Conservation (phyloP, 2,329 filamentous ascomycete genomes). For the Byssothecium circinans region DNA sequence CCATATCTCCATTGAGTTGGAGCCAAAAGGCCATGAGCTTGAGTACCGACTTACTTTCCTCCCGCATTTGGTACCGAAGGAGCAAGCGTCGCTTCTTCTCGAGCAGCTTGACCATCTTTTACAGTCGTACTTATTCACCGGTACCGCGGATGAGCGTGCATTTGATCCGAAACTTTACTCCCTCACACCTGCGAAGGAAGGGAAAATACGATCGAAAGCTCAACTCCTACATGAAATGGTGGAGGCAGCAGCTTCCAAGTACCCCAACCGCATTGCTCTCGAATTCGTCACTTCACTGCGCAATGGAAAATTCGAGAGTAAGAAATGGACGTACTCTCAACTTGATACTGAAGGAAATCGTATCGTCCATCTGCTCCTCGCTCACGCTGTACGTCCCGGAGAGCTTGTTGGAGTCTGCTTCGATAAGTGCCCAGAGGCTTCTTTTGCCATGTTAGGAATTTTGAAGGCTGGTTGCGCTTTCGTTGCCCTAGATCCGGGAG, state of each 20-base stretch:
- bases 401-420: constrained; percentile 76
- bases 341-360: constrained; percentile 71
- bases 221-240: constrained; percentile 76
- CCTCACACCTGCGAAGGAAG: constrained; percentile 63
- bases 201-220: constrained; percentile 60
- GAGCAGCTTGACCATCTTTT: constrained; percentile 71
- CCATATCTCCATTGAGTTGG: constrained; percentile 76
- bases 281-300: constrained; percentile 70
- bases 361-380: constrained; percentile 66
- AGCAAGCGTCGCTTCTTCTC: constrained; percentile 69
- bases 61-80: constrained; percentile 63
- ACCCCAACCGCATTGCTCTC: constrained; percentile 67
- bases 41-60: constrained; percentile 68
- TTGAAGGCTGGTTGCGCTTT: constrained; percentile 82
- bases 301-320: constrained; percentile 49
- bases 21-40: constrained; percentile 58
- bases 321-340: constrained; percentile 73
- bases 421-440: constrained; percentile 81
- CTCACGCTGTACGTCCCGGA: constrained; percentile 55
- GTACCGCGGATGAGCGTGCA: constrained; percentile 47
- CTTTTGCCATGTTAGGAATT: constrained; percentile 78
- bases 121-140: constrained; percentile 57
- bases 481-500: constrained; percentile 74
- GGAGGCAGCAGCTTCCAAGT: constrained; percentile 59
- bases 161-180: constrained; percentile 57